Conservation (phyloP, 2,329 filamentous ascomycete species). For the Trichophyton mentagrophytes region DNA sequence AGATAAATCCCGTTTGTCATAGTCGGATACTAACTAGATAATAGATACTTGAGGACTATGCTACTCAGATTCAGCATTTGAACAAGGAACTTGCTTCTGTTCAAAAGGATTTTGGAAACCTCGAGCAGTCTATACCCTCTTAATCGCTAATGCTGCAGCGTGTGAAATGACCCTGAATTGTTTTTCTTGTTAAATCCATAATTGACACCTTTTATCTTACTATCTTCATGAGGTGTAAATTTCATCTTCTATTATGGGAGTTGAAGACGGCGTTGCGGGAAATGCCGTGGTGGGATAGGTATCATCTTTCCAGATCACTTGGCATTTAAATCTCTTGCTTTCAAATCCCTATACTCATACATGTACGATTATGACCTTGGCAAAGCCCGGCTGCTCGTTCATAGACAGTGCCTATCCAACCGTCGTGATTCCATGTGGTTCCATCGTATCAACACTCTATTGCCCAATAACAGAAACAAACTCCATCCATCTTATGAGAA, state of each 20-base stretch:
- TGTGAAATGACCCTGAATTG: not conserved
- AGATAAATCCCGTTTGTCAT: slow-evolving; percentile 8
- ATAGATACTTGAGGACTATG: slow-evolving; percentile 40
- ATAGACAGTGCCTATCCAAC: not conserved
- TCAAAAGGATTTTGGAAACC: slow-evolving; percentile 47
- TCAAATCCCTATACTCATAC: slow-evolving; percentile 3
- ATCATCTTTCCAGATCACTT: not conserved
- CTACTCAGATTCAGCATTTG: slow-evolving; percentile 43
- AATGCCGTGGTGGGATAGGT: not conserved
- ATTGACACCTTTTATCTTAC: not conserved
- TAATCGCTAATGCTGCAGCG: not conserved
- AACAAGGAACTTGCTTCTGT: slow-evolving; percentile 48
- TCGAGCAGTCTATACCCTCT: slow-evolving; percentile 30
- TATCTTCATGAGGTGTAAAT: not conserved
- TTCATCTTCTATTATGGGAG: not conserved
- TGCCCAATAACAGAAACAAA: not conserved
- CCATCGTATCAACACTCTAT: not conserved
- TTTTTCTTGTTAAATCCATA: not conserved
- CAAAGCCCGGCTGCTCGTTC: not conserved
- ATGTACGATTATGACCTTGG: not conserved
- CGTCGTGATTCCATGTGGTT: not conserved
- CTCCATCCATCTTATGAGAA: not conserved
- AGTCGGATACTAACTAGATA: not conserved
- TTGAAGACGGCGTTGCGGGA: not conserved
- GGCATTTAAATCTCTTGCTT: not conserved